Evolutionary conservation across 192 early-diverging fungal species (phyloP).

Genomic region (Podila horticola): DNA sequence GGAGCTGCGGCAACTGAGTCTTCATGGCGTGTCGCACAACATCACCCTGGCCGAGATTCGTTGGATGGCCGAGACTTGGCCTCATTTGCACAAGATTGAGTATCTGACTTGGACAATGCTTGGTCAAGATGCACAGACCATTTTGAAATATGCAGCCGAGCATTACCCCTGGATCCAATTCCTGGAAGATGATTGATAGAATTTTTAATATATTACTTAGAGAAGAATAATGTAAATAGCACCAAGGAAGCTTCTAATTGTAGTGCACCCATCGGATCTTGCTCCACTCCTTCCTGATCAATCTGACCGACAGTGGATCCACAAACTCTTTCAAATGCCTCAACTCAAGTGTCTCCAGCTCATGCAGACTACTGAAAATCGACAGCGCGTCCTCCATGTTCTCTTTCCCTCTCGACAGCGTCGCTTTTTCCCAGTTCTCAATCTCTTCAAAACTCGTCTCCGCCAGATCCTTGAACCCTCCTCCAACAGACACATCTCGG

Average conservation of each 20-base stretch:
- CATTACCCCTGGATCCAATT: neutral
- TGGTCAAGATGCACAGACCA: neutral
- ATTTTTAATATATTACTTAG: neutral
- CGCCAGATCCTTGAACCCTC: no score
- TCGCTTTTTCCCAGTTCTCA: neutral
- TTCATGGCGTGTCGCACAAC: neutral
- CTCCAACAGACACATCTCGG: neutral
- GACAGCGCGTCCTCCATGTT: neutral
- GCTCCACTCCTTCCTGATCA: neutral
- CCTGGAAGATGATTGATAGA: neutral
- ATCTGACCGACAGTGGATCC: neutral
- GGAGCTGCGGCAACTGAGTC: slow-evolving; percentile 8
- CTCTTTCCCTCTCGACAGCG: neutral
- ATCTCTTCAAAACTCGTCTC: neutral
- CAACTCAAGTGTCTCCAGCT: neutral
- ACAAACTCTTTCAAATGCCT: neutral
- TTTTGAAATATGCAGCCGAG: neutral
- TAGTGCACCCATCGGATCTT: neutral
- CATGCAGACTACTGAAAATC: neutral
- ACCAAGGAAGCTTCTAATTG: no score
- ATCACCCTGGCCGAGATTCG: slow-evolving; percentile 15
- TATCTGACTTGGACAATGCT: neutral
- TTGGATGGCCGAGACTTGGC: slow-evolving; percentile 36
- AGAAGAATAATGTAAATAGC: no score
- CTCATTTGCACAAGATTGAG: slow-evolving; percentile 8